Conservation (phyloP, 2,329 filamentous ascomycete species). For the Rhynchosporium secalis region DNA sequence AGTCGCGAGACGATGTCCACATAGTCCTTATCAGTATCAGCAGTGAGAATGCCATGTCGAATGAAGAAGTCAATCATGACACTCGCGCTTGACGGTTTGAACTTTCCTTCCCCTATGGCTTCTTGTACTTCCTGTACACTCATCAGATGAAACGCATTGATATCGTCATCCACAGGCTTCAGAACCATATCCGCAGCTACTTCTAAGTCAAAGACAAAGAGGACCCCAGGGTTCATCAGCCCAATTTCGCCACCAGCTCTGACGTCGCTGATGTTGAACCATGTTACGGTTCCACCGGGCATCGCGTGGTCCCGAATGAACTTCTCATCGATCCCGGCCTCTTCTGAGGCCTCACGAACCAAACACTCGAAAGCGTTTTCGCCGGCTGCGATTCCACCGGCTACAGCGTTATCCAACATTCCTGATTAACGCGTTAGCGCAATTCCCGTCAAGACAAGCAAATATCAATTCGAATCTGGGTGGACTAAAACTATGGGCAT, state of each 20-base stretch:
- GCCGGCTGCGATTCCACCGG: constrained; percentile 69
- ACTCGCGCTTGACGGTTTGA: constrained; percentile 80
- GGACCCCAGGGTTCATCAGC: constrained; percentile 62
- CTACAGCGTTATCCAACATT: constrained; percentile 77
- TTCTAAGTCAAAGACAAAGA: constrained; percentile 77
- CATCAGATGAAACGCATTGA: constrained; percentile 71
- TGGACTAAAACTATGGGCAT: too few relatives aligned
- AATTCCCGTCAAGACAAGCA: too few relatives aligned
- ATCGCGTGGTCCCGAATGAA: constrained; percentile 53
- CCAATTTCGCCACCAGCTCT: constrained; percentile 62
- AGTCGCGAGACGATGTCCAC: constrained; percentile 60
- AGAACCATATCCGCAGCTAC: constrained; percentile 59
- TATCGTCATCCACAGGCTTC: constrained; percentile 73
- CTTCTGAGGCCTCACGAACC: constrained; percentile 70
- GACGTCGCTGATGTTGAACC: constrained; percentile 62
- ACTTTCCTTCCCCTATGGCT: constrained; percentile 66
- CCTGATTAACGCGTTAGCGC: constrained; percentile 37
- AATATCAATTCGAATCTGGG: too few relatives aligned
- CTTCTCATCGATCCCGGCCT: constrained; percentile 64
- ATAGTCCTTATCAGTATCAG: constrained; percentile 71
- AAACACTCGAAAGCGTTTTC: constrained; percentile 66
- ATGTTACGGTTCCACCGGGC: constrained; percentile 62
- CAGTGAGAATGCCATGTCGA: constrained; percentile 70
- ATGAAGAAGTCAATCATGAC: constrained; percentile 81
- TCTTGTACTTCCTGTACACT: constrained; percentile 57